Evolutionary conservation across 371 early-diverging fungal species (phyloP).

Genomic region (Rhizopus arrhizus): DNA sequence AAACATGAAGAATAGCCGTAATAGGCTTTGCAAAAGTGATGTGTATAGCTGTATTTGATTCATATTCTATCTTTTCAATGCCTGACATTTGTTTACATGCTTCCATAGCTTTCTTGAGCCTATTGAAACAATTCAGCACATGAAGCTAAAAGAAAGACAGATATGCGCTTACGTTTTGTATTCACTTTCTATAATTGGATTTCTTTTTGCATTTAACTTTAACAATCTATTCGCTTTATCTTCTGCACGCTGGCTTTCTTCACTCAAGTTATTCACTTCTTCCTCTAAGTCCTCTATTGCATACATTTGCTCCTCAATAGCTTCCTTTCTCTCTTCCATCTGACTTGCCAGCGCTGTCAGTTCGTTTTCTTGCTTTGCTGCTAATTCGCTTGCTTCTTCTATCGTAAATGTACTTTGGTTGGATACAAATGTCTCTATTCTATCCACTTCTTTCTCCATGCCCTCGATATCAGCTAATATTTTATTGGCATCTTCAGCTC

Average conservation of each 20-base stretch:
- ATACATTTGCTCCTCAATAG: conserved; percentile 11
- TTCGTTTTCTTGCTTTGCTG: conserved; percentile 7
- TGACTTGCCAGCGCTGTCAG: background rate
- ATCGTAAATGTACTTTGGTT: conserved; percentile 10
- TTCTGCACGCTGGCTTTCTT: background rate
- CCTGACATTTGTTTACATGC: conserved; percentile 7
- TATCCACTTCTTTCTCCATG: conserved; percentile 7
- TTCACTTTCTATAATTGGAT: conserved; percentile 6
- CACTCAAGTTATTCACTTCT: background rate
- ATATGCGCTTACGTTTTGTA: conserved; percentile 2
- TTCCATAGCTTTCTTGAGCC: background rate
- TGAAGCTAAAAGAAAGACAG: background rate
- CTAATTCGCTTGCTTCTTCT: conserved; percentile 13
- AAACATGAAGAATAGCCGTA: conserved; percentile 4
- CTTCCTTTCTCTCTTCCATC: conserved; percentile 10
- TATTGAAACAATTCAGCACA: background rate
- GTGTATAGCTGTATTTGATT: background rate
- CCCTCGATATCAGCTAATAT: background rate
- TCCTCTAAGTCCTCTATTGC: conserved; percentile 10
- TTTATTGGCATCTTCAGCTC: background rate
- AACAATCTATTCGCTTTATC: background rate
- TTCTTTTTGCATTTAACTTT: background rate
- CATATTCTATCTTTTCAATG: conserved; percentile 13
- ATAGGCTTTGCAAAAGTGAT: conserved; percentile 8
- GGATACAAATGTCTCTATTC: conserved; percentile 4